Evolutionary conservation across 169 alveolate genomes (phyloP), one percentile per base, ranked within the genome.

Genomic region (Eimeria praecox): DNA sequence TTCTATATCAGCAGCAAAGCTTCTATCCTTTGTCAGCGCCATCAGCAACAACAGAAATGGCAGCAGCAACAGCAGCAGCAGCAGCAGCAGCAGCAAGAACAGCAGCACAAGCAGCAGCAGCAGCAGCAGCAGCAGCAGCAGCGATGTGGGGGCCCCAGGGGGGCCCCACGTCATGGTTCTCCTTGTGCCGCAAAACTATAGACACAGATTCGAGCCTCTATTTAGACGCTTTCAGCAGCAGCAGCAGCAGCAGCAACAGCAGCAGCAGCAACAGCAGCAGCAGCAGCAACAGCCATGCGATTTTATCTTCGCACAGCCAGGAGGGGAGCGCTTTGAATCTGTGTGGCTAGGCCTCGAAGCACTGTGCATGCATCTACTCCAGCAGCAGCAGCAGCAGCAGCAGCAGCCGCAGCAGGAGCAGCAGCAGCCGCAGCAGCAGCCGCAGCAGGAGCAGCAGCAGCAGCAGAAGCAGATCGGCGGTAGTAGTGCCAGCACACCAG

Each of bases 251-350:
- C 66, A 56, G 66, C 66, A 56, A 20, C 66, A 56, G 66, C 66
- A 56, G 66, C 66, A 56, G 24, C 66, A 56, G 66, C 66, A 56
- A 27, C 66, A 56, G 14, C 82, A 71, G 82, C 44, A 71, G 82
- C 82, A 71, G 82, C 82, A 71, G 82, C 77, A 66, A 30, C 82
- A 71, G 46, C 14, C 82, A 12, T 71, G 82, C n/a, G 82, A 30
- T 8, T 71, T 71, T 24, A 33, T 71, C 9, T 71, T 71, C 46
- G 82, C 82, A 10, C 46, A 30, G 82, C 82, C 82, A 71, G 82
- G 82, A 30, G 82, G n/a, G 82, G 82, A 71, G 82, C 82, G 82
- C 52, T 71, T 30, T 30, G 82, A 71, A 44, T 71, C 82, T 2
- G 82, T 71, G 40, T 71, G 82, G 82, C 82, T 33, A 3, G 82